A percentile compares a stretch with the other conserved stretches of the same genome.
These are phyloP conservation scores for Cadophora malorum DNA, from an alignment of 2,329 filamentous ascomycete genomes.

Conservation along the genomic window DNA sequence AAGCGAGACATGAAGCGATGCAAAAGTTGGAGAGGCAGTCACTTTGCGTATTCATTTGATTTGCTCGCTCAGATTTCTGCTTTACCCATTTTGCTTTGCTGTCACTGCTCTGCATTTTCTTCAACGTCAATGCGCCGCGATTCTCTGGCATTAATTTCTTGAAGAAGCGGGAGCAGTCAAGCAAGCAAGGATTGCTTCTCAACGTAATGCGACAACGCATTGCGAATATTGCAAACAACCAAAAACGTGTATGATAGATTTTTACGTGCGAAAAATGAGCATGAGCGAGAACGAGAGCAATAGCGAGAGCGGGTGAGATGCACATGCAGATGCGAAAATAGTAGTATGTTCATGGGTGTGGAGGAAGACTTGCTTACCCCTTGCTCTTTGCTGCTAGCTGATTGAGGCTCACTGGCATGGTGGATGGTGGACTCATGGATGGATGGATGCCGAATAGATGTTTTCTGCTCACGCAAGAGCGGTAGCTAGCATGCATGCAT, in stretches of 20 bases:
- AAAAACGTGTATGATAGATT: conserved; percentile 14
- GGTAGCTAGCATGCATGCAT: conserved; percentile 1
- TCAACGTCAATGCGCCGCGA: not conserved
- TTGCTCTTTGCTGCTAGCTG: not conserved
- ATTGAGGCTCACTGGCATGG: not conserved
- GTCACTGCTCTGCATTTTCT: conserved; percentile 10
- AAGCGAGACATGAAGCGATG: not conserved
- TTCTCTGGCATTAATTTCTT: conserved; percentile 1
- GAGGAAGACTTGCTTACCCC: not conserved
- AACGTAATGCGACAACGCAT: not conserved
- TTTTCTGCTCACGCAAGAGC: not conserved
- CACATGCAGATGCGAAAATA: not conserved
- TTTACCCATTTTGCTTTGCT: not conserved
- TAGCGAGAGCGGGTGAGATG: not conserved
- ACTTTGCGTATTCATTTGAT: conserved; percentile 1
- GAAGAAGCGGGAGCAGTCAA: not conserved
- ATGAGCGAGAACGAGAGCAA: not conserved
- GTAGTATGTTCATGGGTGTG: not conserved
- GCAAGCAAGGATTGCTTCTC: not conserved
- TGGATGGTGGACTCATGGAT: conserved; percentile 8
- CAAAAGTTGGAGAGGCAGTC: not conserved
- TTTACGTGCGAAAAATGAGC: not conserved
- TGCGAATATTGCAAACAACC: conserved; percentile 1
- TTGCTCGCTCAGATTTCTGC: conserved; percentile 13
- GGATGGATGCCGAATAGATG: conserved; percentile 15